Percentiles rank a stretch among this genome's conserved stretches.
These are phyloP conservation scores for Sphaerulina musiva DNA, from an alignment of 2,329 filamentous ascomycete genomes.

Conservation along the genomic window DNA sequence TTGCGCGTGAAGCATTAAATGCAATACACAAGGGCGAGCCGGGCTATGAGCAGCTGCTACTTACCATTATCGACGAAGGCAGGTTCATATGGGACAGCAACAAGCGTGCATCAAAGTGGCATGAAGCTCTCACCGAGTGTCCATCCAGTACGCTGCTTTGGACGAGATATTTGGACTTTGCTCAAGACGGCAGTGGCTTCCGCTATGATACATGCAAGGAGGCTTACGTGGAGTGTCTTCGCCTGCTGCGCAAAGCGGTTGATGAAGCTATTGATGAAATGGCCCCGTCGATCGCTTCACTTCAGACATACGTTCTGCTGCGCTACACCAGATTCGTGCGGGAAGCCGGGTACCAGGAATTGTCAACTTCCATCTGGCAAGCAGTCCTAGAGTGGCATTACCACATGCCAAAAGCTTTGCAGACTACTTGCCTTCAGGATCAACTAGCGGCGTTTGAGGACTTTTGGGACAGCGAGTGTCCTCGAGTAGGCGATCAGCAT, in stretches of 20 bases:
- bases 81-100: constrained; percentile 64
- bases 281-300: constrained; percentile 28
- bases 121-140: constrained; percentile 51
- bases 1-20: constrained; percentile 69
- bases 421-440: constrained; percentile 5
- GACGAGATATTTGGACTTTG: constrained; percentile 65
- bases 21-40: constrained; percentile 43
- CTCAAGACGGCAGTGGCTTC: constrained; percentile 60
- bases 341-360: constrained; percentile 71
- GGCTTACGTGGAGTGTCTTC: constrained; percentile 54
- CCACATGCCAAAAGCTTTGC: constrained; percentile 44
- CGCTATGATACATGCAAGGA: constrained; percentile 59
- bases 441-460: constrained; percentile 49
- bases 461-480: constrained; percentile 82
- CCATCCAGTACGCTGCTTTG: constrained; percentile 60
- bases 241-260: neutral
- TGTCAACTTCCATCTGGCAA: constrained; percentile 77
- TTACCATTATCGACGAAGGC: constrained; percentile 68
- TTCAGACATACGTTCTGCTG: constrained; percentile 65
- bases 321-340: constrained; percentile 66
- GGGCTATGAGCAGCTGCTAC: constrained; percentile 55
- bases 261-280: constrained; percentile 3
- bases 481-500: constrained; percentile 67
- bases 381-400: constrained; percentile 67
- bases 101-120: constrained; percentile 59